Evolutionary conservation across 2,329 filamentous ascomycete genomes (phyloP).

Genomic region (Fusarium sp.): DNA sequence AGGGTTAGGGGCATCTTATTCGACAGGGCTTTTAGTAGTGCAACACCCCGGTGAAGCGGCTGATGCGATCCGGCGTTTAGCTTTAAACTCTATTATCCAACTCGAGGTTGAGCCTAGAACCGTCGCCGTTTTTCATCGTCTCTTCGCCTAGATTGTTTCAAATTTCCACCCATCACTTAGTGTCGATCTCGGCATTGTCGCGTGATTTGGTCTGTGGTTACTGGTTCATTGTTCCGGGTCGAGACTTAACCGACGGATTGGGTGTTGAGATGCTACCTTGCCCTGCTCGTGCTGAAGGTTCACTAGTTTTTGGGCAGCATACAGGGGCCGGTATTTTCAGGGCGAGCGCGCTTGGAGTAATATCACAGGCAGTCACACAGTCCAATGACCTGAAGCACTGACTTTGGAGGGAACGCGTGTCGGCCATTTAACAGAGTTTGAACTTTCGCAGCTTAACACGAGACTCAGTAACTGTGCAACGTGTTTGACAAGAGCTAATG

Average conservation of each 20-base stretch:
- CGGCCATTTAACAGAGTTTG: background rate
- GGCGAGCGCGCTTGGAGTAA: background rate
- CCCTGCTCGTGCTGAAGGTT: background rate
- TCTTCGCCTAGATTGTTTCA: constrained; percentile 3
- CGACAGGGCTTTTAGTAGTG: background rate
- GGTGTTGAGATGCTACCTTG: background rate
- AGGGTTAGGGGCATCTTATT: background rate
- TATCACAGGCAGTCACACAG: background rate
- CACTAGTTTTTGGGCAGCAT: background rate
- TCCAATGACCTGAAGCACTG: background rate
- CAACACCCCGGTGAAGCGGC: background rate
- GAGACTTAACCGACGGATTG: background rate
- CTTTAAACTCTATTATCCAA: constrained; percentile 9
- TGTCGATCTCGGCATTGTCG: background rate
- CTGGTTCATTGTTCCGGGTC: background rate
- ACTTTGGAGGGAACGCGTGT: background rate
- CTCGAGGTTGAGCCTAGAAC: background rate
- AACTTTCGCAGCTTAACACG: background rate
- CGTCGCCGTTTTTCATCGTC: background rate
- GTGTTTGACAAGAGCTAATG: background rate
- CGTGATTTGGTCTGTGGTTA: background rate
- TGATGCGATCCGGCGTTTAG: background rate
- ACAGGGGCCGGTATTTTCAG: background rate
- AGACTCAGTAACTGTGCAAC: background rate
- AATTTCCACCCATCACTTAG: background rate